Base-by-base conservation (phyloP, 2,329 filamentous ascomycete genomes). In the Arthrinium phaeospermum region DNA sequence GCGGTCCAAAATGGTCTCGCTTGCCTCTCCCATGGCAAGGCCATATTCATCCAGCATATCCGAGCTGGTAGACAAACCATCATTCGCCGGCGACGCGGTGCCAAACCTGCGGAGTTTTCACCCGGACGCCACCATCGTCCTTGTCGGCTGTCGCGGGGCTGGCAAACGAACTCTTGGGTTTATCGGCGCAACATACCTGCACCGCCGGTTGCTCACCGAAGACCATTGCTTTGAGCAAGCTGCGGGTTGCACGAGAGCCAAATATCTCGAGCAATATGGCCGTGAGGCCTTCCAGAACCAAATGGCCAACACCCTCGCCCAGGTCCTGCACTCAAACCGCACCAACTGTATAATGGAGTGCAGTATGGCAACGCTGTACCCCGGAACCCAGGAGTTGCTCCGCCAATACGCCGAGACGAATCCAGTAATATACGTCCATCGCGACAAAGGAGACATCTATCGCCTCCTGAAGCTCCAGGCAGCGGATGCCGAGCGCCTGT, bases 91-190 rank as follows among this genome's bases (percentile, higher is more conserved):
- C 57, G 57, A 37, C 34, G 10, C 34, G n/a, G 34, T 64, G 30
- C 80, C 79, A 57, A 85, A 85, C 73, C 77, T 79, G 74, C 82
- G 83, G 70, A 72, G 81, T 72, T 92, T 92, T 77, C 83, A 86
- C 24, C 80, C 85, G 1, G 87, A 92, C 80, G 90, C 91, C 13
- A 93, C 92, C 0, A 89, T 94, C 71, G 89, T 94, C 30, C 84
- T 94, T 61, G 88, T 94, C 37, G 92, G 92, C 34, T 91, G 92
- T 73, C 89, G 91, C 46, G 92, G 92, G 24, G 91, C 91, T 8
- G 92, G 92, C 12, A 94, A 94, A 80, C 90, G 91, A 51, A 93
- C 91, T 24, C 83, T 94, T 37, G 92, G 91, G 12, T 91, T 94
- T 73, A 92, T 94, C 74, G 91, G 91, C 19, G 92, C 92, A 0